These are phyloP conservation scores for Wilcoxina mikolae DNA, from an alignment of 495 filamentous ascomycete genomes.

Conservation along the genomic window DNA sequence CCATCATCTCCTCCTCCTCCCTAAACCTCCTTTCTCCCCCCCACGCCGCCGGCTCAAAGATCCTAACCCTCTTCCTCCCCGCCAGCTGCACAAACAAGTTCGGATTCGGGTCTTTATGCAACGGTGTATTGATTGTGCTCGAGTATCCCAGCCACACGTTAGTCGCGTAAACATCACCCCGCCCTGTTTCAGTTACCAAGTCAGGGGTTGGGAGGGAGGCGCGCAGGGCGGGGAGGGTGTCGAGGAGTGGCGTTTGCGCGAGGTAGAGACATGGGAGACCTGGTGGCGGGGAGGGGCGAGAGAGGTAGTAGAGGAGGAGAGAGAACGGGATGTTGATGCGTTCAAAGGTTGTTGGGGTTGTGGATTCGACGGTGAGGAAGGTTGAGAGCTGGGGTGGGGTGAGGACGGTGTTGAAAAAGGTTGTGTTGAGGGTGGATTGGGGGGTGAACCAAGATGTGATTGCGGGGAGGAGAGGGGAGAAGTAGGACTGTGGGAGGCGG, in stretches of 20 bases:
- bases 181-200: slow-evolving; percentile 44
- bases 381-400: neutral
- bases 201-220: slow-evolving; percentile 55
- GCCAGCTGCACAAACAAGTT: slow-evolving; percentile 81
- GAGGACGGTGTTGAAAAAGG: slow-evolving; percentile 11
- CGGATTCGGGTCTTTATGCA: slow-evolving; percentile 86
- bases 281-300: neutral
- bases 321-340: slow-evolving; percentile 13
- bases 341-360: slow-evolving; percentile 8
- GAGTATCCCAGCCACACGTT: slow-evolving; percentile 80
- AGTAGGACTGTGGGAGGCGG: slow-evolving; percentile 13
- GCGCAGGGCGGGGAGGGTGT: slow-evolving; percentile 46
- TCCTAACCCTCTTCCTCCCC: slow-evolving; percentile 55
- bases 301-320: slow-evolving; percentile 16
- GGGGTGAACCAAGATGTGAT: slow-evolving; percentile 19
- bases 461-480: slow-evolving; percentile 16
- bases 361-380: slow-evolving; percentile 13
- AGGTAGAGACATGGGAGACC: slow-evolving; percentile 47
- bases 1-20: slow-evolving; percentile 86
- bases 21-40: slow-evolving; percentile 40
- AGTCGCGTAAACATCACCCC: slow-evolving; percentile 66
- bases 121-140: slow-evolving; percentile 64
- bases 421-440: slow-evolving; percentile 7
- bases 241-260: slow-evolving; percentile 58
- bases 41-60: slow-evolving; percentile 50